Evolutionary conservation across 1,139 yeast species (phyloP), one percentile per base, ranked within the genome.

Genomic region (Lodderomyces pseudojiufengensis): DNA sequence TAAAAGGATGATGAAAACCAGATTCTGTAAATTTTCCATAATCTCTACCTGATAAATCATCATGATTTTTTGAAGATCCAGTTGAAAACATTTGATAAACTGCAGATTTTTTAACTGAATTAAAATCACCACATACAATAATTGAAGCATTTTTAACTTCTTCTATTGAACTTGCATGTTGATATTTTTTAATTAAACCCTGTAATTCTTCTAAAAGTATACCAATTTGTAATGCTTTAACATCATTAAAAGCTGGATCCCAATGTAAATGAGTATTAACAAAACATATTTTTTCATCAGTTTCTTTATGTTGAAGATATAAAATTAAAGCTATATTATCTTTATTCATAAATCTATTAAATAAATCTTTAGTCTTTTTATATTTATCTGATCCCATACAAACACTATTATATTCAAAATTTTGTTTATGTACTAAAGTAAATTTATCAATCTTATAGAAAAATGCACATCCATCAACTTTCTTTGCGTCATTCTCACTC

Each of bases 201-300:
- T 87, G 94, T 51, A 92, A 63, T 59, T 92, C 96, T 54, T 92
- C 97, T 55, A 94, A 66, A 46, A 94, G 67, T 32, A 92, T 82
- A 32, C 96, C 97, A 38, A 86, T 92, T 67, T 94, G 98, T 61
- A 94, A 83, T 7, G 97, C 78, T 61, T 94, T 94, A 41, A 94
- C 99, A 64, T 94, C 99, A 56, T 87, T 86, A 57, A 80, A 86
- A 33, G 87, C 88, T 8, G 98, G 98, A 64, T 92, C 97, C 97
- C 98, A 94, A 59, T 90, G 97, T 59, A 92, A 77, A 70, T 94
- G 99, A 0, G 98, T 90, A 51, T 90, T 92, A 3, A 84, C 88
- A 31, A 87, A 71, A 46, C 86, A 71, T 34, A 92, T 63, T 45
- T 76, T 73, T 55, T 83, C 86, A 9, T 90, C 90, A 9, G 90